Base-by-base conservation (phyloP, 2,329 filamentous ascomycete genomes). In the Pseudocercospora ulei region DNA sequence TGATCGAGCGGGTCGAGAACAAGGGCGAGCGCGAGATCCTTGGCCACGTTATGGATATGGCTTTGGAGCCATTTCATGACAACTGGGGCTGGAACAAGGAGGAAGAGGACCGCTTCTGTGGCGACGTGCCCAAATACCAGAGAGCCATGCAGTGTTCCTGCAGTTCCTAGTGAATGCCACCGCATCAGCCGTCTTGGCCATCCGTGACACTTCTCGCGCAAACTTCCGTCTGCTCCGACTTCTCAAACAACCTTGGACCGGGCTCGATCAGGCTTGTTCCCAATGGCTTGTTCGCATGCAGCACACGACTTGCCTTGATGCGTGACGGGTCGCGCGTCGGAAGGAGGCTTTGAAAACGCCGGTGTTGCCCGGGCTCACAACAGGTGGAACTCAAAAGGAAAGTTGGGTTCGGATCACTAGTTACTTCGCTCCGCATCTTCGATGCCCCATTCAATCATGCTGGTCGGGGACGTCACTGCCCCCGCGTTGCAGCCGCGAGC, bases 131-230 rank as follows among this genome's bases (percentile, higher is more conserved):
- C 0, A 76, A 73, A 57, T 70, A 70, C 29, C 76, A 78, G 62
- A 74, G 84, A 50, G 82, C 82, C 20, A 77, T 94, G 74, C 88
- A 95, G 67, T 96, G 90, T 61, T 93, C 84, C 59, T 98, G 90
- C 64, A 94, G 85, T 59, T 95, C 88, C 14, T 93, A 68, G 35
- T 12, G 16, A 37, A 33, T 5, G n/a, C 5, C 1, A 4, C 28
- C 3, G 16, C n/a, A n/a, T n/a, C 18, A 38, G 19, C 19, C 17
- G 19, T 14, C 25, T 22, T 18, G 33, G 27, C 38, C 31, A 40
- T 3, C 30, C 33, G 28, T 38, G 20, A 7, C 29, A 36, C 29
- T 18, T 41, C 30, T 46, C 43, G 22, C 2, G 48, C 43, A 26
- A 49, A 52, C 35, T 39, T 47, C n/a, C 9, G 50, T 48, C 20